These are phyloP conservation scores for Pythium sukuiense DNA, from an alignment of 352 stramenopile species.

Conservation along the genomic window DNA sequence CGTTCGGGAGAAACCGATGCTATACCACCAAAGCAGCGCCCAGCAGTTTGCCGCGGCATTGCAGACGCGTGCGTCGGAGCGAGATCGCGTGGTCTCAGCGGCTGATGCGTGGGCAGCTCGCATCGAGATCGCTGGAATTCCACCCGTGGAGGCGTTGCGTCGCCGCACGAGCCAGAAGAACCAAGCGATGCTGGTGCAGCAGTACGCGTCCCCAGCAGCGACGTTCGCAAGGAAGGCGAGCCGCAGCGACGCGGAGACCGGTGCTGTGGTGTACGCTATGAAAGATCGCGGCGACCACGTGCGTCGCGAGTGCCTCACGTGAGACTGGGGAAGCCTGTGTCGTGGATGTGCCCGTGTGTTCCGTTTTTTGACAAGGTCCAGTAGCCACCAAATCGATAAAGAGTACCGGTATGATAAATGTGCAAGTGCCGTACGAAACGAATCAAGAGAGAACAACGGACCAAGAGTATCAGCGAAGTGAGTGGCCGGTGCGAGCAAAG, in stretches of 20 bases:
- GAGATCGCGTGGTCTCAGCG: slow-evolving; percentile 18
- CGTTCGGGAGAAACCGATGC: slow-evolving; percentile 36
- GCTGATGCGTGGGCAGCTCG: slow-evolving; percentile 48
- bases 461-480: neutral
- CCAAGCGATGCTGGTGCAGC: slow-evolving; percentile 24
- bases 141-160: slow-evolving; percentile 19
- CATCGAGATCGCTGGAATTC: slow-evolving; percentile 63
- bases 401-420: too few relatives aligned
- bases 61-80: slow-evolving; percentile 22
- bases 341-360: neutral
- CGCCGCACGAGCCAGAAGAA: slow-evolving; percentile 20
- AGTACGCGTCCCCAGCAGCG: slow-evolving; percentile 10
- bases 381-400: neutral
- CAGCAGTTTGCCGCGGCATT: slow-evolving; percentile 10
- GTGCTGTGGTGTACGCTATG: neutral
- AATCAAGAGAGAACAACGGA: neutral
- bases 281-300: slow-evolving; percentile 7
- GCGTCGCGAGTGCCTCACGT: slow-evolving; percentile 19
- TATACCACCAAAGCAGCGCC: slow-evolving; percentile 36
- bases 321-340: neutral
- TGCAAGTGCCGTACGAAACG: neutral
- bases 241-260: neutral
- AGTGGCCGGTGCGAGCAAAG: neutral
- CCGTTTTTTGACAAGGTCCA: slow-evolving; percentile 1
- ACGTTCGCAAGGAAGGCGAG: neutral